Base-by-base conservation (phyloP, 352 stramenopile species). In the Aphanomyces astaci region DNA sequence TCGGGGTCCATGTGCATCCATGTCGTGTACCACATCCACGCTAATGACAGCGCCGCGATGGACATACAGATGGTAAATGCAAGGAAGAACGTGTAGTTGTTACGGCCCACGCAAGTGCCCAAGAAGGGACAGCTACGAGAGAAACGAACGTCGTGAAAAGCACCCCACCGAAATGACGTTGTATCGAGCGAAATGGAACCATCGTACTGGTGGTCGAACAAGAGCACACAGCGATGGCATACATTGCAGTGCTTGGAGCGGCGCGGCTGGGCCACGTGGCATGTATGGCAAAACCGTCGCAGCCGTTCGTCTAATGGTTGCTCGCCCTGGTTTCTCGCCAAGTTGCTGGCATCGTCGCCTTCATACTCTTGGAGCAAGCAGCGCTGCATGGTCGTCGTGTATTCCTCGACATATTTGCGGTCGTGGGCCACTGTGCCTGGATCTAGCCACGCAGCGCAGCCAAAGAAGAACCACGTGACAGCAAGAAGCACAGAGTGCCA, bases 71-170 rank as follows among this genome's bases (percentile, higher is more conserved):
- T 69, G 3, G 89, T 73, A 55, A 91, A 95, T 4, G 77, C 71
- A 43, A 92, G 69, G 49, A 95, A 95, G 45, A 73, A 73, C 66
- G 98, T 97, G 77, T 99, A 97, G 78, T 99, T 99, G 71, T 92
- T 86, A 51, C 97, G 93, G 27, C 96, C 97, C 2, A 99, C 90
- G 70, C 96, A 99, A 77, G 99, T 99, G 81, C 99, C 98, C 10
- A 99, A 88, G 80, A 98, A 99, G 19, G 96, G 96, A 63, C 96
- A 98, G 76, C 85, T 89, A 73, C 46, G 56, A 51, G 3, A 70
- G 17, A 71, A 7, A 55, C 55, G 30, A 67, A 65, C 27, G 30
- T 39, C 45, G 62, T 49, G 62, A 43, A n/a, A 64, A 67, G n/a
- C n/a, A n/a, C n/a, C n/a, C n/a, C n/a, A n/a, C n/a, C n/a, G n/a